Percentiles rank a stretch among this genome's conserved stretches.
These are phyloP conservation scores for Marasmius sp. DNA, from an alignment of 1,284 basidiomycete genomes.

Conservation along the genomic window DNA sequence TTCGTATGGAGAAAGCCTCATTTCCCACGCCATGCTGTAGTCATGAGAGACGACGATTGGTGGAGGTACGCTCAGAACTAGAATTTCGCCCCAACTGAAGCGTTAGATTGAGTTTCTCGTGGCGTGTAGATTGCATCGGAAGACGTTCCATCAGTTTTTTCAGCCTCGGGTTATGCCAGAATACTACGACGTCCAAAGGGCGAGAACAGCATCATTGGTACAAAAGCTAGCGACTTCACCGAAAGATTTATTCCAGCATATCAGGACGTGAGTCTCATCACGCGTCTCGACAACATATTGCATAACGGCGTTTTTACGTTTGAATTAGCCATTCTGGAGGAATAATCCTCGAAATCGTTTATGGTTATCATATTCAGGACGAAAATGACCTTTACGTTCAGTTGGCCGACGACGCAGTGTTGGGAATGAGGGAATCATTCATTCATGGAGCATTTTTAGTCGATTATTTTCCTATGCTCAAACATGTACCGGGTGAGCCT, in stretches of 20 bases:
- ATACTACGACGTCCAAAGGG: constrained; percentile 16
- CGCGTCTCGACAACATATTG: neutral
- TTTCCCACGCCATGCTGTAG: neutral
- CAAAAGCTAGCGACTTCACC: constrained; percentile 20
- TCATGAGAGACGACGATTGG: constrained; percentile 26
- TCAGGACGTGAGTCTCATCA: constrained; percentile 23
- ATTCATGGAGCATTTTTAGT: constrained; percentile 27
- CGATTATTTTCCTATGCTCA: constrained; percentile 25
- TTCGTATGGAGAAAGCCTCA: neutral
- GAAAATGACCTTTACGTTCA: constrained; percentile 28
- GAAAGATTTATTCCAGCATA: constrained; percentile 22
- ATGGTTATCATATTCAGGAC: constrained; percentile 27
- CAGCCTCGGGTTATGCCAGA: constrained; percentile 10
- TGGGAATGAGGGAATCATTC: neutral
- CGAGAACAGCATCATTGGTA: constrained; percentile 15
- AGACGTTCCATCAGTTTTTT: constrained; percentile 21
- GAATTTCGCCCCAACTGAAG: neutral
- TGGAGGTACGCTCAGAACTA: constrained; percentile 23
- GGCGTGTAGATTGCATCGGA: constrained; percentile 17
- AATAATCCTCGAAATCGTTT: constrained; percentile 25
- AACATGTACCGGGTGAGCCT: constrained; percentile 19
- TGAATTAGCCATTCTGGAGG: constrained; percentile 21
- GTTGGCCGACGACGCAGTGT: constrained; percentile 18
- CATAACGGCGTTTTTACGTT: neutral
- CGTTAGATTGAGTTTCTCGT: neutral